Percentiles rank a stretch among this genome's conserved stretches.
phyloP scores from a whole-genome alignment of 768 basidiomycete genomes.

The Thelephora aurantiotincta region DNA sequence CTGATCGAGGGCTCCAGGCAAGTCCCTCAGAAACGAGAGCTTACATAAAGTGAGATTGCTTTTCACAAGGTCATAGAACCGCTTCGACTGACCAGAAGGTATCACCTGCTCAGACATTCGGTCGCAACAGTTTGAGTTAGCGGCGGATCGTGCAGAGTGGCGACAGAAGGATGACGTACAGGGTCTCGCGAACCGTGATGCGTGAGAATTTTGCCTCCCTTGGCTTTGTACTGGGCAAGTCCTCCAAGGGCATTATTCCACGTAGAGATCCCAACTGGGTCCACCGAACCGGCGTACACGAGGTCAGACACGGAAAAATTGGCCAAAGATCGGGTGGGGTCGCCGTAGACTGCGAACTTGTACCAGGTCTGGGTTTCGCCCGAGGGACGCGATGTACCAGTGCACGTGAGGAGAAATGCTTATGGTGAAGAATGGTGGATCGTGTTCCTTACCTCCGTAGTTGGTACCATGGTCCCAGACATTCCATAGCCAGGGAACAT shows the following conservation, averaged over 20 bases:
- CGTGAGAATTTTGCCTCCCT: background rate
- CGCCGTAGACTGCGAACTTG: background rate
- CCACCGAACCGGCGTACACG: background rate
- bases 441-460: background rate
- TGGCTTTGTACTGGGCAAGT: background rate
- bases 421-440: background rate
- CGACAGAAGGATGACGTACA: background rate
- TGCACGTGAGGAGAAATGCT: background rate
- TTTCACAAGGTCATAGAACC: background rate
- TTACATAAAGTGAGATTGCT: background rate
- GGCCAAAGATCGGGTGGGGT: background rate
- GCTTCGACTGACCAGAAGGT: background rate
- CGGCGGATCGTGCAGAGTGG: background rate
- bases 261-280: background rate
- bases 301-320: background rate
- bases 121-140: background rate
- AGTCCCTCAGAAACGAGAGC: too few relatives aligned
- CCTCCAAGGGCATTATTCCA: background rate
- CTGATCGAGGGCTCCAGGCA: too few relatives aligned
- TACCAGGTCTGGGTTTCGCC: background rate
- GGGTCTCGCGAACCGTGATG: background rate
- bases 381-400: too few relatives aligned
- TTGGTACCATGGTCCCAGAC: background rate
- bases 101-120: background rate
- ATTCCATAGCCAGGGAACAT: background rate